Percentiles rank a stretch among this genome's conserved stretches.
phyloP scores from a whole-genome alignment of 495 filamentous ascomycete genomes.

The Pyronema omphalodes region DNA sequence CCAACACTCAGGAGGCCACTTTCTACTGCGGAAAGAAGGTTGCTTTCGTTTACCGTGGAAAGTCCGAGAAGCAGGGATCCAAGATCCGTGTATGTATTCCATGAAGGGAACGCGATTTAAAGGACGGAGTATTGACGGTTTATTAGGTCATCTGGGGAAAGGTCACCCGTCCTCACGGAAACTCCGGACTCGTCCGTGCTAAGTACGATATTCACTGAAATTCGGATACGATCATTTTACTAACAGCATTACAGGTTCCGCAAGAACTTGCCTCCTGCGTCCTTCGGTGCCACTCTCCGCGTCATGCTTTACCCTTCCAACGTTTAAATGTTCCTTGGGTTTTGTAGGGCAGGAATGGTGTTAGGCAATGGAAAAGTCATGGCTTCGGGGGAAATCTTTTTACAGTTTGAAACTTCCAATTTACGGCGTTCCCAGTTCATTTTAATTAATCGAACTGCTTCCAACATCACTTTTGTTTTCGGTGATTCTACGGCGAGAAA shows the following conservation, averaged over 20 bases:
- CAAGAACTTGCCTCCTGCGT: constrained; percentile 80
- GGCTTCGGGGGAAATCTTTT: constrained; percentile 2
- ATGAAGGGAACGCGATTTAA: not conserved
- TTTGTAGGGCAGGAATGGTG: not conserved
- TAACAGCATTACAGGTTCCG: constrained; percentile 38
- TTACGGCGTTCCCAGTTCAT: constrained; percentile 4
- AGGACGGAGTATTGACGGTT: constrained; percentile 1
- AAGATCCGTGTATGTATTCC: constrained; percentile 43
- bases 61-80: constrained; percentile 79
- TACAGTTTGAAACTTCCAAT: constrained; percentile 1
- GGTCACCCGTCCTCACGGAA: constrained; percentile 87
- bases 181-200: constrained; percentile 89
- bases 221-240: not conserved
- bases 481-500: too few relatives aligned
- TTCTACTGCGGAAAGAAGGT: constrained; percentile 60
- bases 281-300: constrained; percentile 90
- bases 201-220: constrained; percentile 28
- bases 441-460: constrained; percentile 1
- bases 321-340: constrained; percentile 27
- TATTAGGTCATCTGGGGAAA: constrained; percentile 91
- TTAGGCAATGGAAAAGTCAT: constrained; percentile 1
- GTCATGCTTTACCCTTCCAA: constrained; percentile 97
- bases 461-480: not conserved
- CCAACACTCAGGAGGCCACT: constrained; percentile 62
- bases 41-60: constrained; percentile 89